Evolutionary conservation across 371 early-diverging fungal species (phyloP), one percentile per base, ranked within the genome.

Genomic region (Capillidium heterosporum): DNA sequence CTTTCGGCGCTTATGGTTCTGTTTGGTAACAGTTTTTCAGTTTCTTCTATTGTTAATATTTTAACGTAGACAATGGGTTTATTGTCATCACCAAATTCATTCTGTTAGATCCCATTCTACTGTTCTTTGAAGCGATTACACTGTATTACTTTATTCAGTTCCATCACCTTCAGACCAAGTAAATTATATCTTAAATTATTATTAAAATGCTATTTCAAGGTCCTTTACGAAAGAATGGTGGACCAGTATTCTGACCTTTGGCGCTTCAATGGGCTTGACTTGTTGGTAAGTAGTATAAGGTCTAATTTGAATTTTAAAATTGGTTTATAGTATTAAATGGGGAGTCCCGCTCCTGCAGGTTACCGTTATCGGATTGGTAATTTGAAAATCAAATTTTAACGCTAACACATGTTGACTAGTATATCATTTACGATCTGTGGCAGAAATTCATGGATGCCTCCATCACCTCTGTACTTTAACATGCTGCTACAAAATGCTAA

Each of bases 371-470:
- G 99, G 99, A 5, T 52, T 95, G 53, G 78, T 77, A 67, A 57
- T 64, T 51, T 31, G 10, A 40, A 13, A 13, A 13, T 40, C n/a
- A 13, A 19, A 23, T 13, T 26, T 21, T 51, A 32, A 4, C 15
- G 13, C 17, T 32, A 26, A 19, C 8, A 55, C 21, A 11, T 50
- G 19, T 27, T 27, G 5, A 32, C 8, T 24, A 74, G 68, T 85
- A 91, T 65, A 98, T 98, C 0, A 69, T 98, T n/a, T 84, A 89
- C 49, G 92, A 95, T 48, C 75, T 99, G 8, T 98, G 91, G 85
- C 81, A 88, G 23, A 75, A 89, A 67, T 74, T 92, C 54, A 94
- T 92, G 2, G 89, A 93, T 63, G 54, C 79, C 26, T 70, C 70
- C 17, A 72, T 87, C 66, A 71, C 89, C 15, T 74, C 64, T 61